Percentiles rank a stretch among this genome's conserved stretches.
phyloP scores from a whole-genome alignment of 257 asterid genomes.

The Gardenia jasminoides region DNA sequence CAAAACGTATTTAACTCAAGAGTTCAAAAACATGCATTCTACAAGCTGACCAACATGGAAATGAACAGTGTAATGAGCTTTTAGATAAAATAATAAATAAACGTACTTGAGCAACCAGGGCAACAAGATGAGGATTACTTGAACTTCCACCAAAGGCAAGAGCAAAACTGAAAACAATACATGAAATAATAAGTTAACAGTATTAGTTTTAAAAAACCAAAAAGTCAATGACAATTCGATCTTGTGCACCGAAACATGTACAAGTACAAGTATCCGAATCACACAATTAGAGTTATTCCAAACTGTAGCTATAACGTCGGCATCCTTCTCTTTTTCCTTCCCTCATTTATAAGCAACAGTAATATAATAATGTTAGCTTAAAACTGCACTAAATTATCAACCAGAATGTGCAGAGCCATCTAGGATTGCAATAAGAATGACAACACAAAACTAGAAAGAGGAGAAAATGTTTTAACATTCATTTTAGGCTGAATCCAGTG shows the following conservation, averaged over 20 bases:
- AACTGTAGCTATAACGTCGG: neutral
- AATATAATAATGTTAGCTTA: neutral
- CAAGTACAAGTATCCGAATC: neutral
- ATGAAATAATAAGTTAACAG: neutral
- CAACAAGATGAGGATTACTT: conserved; percentile 84
- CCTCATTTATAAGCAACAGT: neutral
- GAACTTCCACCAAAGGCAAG: conserved; percentile 78
- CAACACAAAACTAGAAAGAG: neutral
- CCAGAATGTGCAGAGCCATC: neutral
- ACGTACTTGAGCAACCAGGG: conserved; percentile 87
- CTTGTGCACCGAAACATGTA: neutral
- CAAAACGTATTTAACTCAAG: neutral
- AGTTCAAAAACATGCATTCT: neutral
- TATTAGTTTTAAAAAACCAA: too few species aligned
- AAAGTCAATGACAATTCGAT: neutral
- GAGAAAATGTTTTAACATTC: neutral
- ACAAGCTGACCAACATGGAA: neutral
- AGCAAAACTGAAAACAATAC: conserved; percentile 66
- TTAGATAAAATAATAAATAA: conserved; percentile 14
- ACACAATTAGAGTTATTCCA: neutral
- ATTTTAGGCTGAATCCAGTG: neutral
- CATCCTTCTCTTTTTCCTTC: neutral
- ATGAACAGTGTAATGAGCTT: neutral
- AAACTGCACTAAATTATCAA: neutral
- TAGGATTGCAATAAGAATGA: neutral